Conservation (phyloP, 257 asterid genomes). For the Fraxinus pennsylvanica region DNA sequence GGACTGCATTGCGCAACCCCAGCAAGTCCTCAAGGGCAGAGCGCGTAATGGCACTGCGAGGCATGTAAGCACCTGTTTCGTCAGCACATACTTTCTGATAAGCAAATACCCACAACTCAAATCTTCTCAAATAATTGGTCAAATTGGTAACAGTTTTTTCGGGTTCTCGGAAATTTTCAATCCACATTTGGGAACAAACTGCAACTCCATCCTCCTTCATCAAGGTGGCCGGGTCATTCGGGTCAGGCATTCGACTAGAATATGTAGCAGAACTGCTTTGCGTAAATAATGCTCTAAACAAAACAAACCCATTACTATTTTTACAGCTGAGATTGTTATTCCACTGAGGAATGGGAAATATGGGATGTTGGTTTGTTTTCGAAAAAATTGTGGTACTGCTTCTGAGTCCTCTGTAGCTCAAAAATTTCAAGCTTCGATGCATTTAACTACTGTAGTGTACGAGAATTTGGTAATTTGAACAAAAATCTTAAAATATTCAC, state of each 20-base stretch:
- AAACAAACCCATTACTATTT: slow-evolving; percentile 35
- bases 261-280: slow-evolving; percentile 52
- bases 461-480: neutral
- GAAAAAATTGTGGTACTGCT: slow-evolving; percentile 34
- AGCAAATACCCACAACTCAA: slow-evolving; percentile 95
- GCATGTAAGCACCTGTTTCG: slow-evolving; percentile 79
- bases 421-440: slow-evolving; percentile 50
- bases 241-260: slow-evolving; percentile 60
- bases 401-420: slow-evolving; percentile 44
- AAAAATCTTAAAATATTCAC: neutral
- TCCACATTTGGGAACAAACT: slow-evolving; percentile 83
- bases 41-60: slow-evolving; percentile 72
- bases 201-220: slow-evolving; percentile 93
- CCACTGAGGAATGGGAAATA: slow-evolving; percentile 33
- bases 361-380: slow-evolving; percentile 21
- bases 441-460: slow-evolving; percentile 31
- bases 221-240: slow-evolving; percentile 84
- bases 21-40: slow-evolving; percentile 79
- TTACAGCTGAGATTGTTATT: slow-evolving; percentile 22
- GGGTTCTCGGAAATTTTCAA: slow-evolving; percentile 70
- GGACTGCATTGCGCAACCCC: slow-evolving; percentile 80
- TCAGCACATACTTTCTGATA: slow-evolving; percentile 93
- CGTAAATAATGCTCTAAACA: slow-evolving; percentile 39
- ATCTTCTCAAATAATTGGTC: slow-evolving; percentile 73
- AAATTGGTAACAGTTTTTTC: slow-evolving; percentile 61